Base-by-base conservation (phyloP, 805 yeast species). In the Yamadazyma sp. region DNA sequence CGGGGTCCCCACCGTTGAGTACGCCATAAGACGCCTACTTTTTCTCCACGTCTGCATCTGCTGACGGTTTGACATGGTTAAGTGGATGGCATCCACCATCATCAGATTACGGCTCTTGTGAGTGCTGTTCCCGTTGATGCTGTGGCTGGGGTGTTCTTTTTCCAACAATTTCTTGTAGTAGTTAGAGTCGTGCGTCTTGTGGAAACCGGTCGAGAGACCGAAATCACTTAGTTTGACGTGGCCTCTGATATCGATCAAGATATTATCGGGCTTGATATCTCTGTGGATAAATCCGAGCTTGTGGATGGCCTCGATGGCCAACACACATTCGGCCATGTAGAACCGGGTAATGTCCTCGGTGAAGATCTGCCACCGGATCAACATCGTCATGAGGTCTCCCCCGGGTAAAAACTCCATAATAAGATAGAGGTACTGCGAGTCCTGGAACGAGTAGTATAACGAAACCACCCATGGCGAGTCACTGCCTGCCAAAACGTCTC, bases 221-320 rank as follows among this genome's bases (percentile, higher is more conserved):
- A 84, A 84, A 61, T 84, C 95, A 16, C 80, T 72, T 32, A 80
- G 63, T 56, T 80, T 80, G 50, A 80, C 76, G 57, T 80, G 86
- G 9, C 86, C 86, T 14, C 77, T 68, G 49, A 83, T 84, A 59
- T 87, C 96, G 49, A 87, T 86, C 54, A 87, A 72, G 41, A 87
- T 91, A 55, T 93, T 93, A 70, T 93, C 99, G 0, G 99, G 99
- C 62, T 93, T 93, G 53, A 93, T 91, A 61, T 93, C 99, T 64
- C 99, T 77, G 63, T 93, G 99, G 55, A 93, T 93, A 58, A 89
- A 89, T 0, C 96, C 96, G 22, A 88, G 70, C 59, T 85, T 86
- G 64, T 89, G 97, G 49, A 89, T 82, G 4, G 95, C 96, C 56
- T 90, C 96, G 43, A 89, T 89, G 2, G 96, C 96, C 53, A 90